Conservation (phyloP, 345 rosid species). For the Atalantia buxifolia region DNA sequence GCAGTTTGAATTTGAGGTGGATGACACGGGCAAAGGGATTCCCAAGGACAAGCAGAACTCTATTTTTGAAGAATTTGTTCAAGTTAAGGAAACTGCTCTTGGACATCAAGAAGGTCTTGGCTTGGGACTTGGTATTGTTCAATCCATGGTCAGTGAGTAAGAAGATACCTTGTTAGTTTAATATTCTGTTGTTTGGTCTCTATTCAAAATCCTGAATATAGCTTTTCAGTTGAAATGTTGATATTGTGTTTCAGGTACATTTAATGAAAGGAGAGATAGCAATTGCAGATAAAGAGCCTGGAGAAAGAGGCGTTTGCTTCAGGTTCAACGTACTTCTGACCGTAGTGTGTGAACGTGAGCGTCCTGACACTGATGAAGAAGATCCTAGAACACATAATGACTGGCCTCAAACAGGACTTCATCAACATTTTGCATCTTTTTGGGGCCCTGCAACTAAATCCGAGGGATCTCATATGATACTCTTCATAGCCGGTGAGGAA, state of each 20-base stretch:
- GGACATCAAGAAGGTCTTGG: constrained; percentile 37
- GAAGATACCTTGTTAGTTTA: not conserved
- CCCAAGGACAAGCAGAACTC: constrained; percentile 33
- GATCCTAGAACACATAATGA: constrained; percentile 1
- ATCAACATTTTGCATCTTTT: constrained; percentile 20
- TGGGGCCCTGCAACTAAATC: constrained; percentile 18
- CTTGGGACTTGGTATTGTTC: constrained; percentile 41
- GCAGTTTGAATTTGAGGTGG: constrained; percentile 36
- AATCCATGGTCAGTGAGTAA: constrained; percentile 26
- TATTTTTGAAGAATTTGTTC: constrained; percentile 38
- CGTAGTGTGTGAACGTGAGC: not conserved
- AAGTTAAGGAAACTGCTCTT: constrained; percentile 32
- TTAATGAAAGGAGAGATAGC: constrained; percentile 35
- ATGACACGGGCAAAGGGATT: constrained; percentile 38
- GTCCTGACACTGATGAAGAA: not conserved
- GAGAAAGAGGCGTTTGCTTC: constrained; percentile 38
- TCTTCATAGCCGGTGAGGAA: constrained; percentile 27
- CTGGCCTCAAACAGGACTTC: constrained; percentile 15
- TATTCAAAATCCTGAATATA: not conserved
- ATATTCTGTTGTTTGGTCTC: not conserved
- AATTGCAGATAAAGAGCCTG: constrained; percentile 33
- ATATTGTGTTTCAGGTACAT: constrained; percentile 18
- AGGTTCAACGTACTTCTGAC: constrained; percentile 34
- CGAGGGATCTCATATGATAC: constrained; percentile 30
- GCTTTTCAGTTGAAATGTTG: not conserved